phyloP scores from a whole-genome alignment of 2,329 filamentous ascomycete species.

The Penicillium sp. region DNA sequence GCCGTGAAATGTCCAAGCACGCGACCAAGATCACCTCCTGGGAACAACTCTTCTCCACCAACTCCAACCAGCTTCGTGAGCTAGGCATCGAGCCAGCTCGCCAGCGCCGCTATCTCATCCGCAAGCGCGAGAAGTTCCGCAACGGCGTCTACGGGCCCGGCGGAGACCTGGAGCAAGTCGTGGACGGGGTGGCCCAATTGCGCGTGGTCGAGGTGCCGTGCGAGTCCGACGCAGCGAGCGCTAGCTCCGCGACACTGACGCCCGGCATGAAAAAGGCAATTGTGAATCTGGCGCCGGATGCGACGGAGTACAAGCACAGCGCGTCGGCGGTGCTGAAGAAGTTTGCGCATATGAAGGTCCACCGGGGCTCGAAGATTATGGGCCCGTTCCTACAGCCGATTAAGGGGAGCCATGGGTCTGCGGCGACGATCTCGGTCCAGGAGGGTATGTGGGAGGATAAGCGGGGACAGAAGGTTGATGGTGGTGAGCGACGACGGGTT shows the following conservation, averaged over 20 bases:
- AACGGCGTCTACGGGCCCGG: constrained; percentile 76
- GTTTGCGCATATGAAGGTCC: constrained; percentile 67
- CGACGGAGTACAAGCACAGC: constrained; percentile 56
- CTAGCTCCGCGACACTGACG: constrained; percentile 54
- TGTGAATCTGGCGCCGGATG: constrained; percentile 60
- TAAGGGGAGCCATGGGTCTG: constrained; percentile 60
- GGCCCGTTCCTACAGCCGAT: constrained; percentile 74
- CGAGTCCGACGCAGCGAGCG: constrained; percentile 24
- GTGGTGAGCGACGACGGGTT: constrained; percentile 85
- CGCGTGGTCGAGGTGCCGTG: constrained; percentile 58
- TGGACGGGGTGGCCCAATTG: constrained; percentile 60
- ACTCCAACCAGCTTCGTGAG: constrained; percentile 74
- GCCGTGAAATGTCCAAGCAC: constrained; percentile 80
- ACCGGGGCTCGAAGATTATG: constrained; percentile 67
- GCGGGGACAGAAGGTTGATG: constrained; percentile 88
- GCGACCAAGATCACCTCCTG: constrained; percentile 84
- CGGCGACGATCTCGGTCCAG: constrained; percentile 67
- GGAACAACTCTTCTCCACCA: constrained; percentile 84
- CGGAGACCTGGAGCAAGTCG: constrained; percentile 77
- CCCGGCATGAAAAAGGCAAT: constrained; percentile 60
- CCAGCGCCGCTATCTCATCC: constrained; percentile 77
- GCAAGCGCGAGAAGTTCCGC: constrained; percentile 84
- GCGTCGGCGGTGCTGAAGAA: constrained; percentile 50
- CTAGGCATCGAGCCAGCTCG: constrained; percentile 85
- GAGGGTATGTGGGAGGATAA: constrained; percentile 94